Evolutionary conservation across 345 rosid species (phyloP), one percentile per base, ranked within the genome.

Genomic region (Populus tremula): DNA sequence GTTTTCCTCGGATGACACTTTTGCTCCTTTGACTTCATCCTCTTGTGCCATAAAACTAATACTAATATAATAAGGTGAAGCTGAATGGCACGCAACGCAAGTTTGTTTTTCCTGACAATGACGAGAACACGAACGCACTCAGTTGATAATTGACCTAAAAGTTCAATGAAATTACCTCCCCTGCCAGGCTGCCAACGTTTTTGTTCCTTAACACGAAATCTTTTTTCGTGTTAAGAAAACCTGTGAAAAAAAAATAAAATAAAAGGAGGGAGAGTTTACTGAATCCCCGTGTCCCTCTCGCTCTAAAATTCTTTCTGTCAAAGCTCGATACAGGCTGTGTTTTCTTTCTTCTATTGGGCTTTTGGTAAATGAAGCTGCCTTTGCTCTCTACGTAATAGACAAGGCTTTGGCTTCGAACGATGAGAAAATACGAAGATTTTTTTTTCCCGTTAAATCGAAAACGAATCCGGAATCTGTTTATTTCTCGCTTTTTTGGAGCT

Each of bases 1-100:
- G 7, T 23, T 4, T 59, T 79, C 76, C 25, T 36, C 78, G 45
- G 84, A 69, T 33, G 81, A 74, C 64, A 70, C 73, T 63, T 77
- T 81, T 65, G 80, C 84, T 82, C 65, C 82, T 69, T 78, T 69
- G 79, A 79, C 62, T 56, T 68, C 82, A 25, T 65, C 79, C 17
- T 43, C 39, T 49, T 50, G 39, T 29, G 67, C 82, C 82, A 78
- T 81, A n/a, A 29, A n/a, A 53, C 39, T 56, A 8, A 27, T 23
- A 9, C 45, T 41, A 41, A 8, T 35, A 23, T 4, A 62, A 62
- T 16, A 50, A 56, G 56, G 50, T 23, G 29, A 72, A 53, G 13
- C 63, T 9, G 29, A 4, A 23, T 10, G 63, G 1, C 63, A n/a
- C 64, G 29, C 29, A 59, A 59, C 27, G 16, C 64, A n/a, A 23